Base-by-base conservation (phyloP, 139 green algal species). In the Micractinium sp. region DNA sequence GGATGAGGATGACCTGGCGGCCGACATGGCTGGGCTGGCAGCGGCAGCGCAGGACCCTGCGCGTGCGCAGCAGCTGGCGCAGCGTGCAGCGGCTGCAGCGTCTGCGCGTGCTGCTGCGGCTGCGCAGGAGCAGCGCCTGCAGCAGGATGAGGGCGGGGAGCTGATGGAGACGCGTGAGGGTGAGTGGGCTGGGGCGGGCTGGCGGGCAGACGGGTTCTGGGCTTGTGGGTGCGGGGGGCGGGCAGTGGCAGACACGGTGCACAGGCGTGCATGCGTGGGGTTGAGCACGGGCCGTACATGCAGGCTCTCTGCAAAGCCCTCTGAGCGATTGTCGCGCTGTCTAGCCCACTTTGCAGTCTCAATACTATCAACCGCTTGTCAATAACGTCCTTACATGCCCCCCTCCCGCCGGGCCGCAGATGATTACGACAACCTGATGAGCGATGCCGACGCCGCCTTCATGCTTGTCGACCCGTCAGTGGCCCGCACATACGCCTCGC, bases 391-490 rank as follows among this genome's bases (percentile, higher is more conserved):
- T 29, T 82, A 79, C 81, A 5, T 56, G 3, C 81, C 33, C 35
- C 9, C 81, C 66, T n/a, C 15, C 41, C n/a, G 2, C 73, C 23
- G 12, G 19, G 2, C 81, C 47, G 29, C 83, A 87, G 83, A 69
- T 67, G 83, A 87, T 39, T 87, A 87, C 67, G 83, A 87, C 38
- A 87, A 87, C 66, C 22, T n/a, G 25, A 36, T 87, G 36, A 81
- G 35, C 27, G 83, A 87, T 29, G 83, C 83, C 27, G 83, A 87
- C 39, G 38, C 83, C 63, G 83, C 83, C 66, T 81, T 81, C 67
- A 87, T 87, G 83, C 67, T 87, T 7, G 67, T 87, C 2, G 83
- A 87, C 83, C 83, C 83, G 14, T 0, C 16, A 19, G 29, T 29
- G 12, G 83, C 83, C 27, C 3, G 25, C 36, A 22, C 61, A 1